phyloP scores from a whole-genome alignment of 2,329 filamentous ascomycete species.

The Lasiodiplodia sp. region DNA sequence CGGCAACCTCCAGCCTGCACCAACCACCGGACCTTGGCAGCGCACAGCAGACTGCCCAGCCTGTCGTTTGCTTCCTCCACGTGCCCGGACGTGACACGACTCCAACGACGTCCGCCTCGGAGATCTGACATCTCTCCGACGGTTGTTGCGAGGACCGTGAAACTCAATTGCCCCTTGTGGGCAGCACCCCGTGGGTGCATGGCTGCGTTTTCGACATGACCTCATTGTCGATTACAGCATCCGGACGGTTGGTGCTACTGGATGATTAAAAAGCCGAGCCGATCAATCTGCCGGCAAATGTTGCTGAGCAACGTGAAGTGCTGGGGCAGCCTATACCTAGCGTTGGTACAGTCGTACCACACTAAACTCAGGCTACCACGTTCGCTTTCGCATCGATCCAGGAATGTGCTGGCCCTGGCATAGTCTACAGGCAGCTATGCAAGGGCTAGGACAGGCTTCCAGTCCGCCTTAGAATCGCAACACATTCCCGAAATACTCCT shows the following conservation, averaged over 20 bases:
- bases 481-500: conserved; percentile 21
- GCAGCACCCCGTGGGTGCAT: conserved; percentile 12
- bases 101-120: neutral
- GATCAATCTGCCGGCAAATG: conserved; percentile 19
- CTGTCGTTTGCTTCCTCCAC: conserved; percentile 13
- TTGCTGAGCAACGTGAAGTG: neutral
- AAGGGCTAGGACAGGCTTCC: conserved; percentile 18
- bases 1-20: conserved; percentile 17
- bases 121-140: conserved; percentile 12
- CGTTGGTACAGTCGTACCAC: neutral
- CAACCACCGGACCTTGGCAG: neutral
- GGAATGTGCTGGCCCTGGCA: conserved; percentile 6
- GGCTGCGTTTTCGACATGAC: neutral
- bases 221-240: conserved; percentile 1
- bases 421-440: neutral
- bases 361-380: neutral
- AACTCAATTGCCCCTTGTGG: conserved; percentile 11
- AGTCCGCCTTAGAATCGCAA: conserved; percentile 15
- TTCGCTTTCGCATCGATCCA: conserved; percentile 13
- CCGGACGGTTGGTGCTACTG: neutral
- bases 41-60: conserved; percentile 10
- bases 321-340: conserved; percentile 10
- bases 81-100: conserved; percentile 16
- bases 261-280: neutral
- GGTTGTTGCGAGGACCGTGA: neutral